A percentile compares a stretch with the other conserved stretches of the same genome.
Conservation (phyloP, 208 protist genomes). For the Leptomonas seymouri region DNA sequence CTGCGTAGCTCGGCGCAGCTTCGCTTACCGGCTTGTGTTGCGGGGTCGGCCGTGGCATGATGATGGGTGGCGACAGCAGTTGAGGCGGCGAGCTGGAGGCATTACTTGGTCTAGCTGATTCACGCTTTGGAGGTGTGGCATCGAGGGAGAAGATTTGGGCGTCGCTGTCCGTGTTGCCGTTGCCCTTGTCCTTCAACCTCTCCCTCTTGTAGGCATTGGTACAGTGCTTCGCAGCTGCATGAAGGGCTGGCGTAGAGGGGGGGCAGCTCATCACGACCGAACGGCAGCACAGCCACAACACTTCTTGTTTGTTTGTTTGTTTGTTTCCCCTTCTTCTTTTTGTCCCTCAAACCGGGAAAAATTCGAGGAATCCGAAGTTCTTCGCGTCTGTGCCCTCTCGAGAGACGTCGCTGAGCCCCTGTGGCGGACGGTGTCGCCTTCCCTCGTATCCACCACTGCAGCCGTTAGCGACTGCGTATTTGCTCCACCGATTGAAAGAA, state of each 20-base stretch:
- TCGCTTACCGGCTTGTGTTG: not conserved
- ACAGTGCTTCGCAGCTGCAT: not conserved
- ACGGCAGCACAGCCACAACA: not conserved
- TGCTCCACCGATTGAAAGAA: too few species aligned
- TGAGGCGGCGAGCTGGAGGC: not conserved
- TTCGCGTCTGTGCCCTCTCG: too few species aligned
- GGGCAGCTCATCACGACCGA: conserved; percentile 5
- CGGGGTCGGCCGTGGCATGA: not conserved
- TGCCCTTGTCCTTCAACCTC: not conserved
- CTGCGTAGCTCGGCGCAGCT: conserved; percentile 1
- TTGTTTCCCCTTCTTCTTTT: not conserved
- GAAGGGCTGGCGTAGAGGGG: not conserved
- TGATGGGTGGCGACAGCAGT: not conserved
- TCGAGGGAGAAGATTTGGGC: not conserved
- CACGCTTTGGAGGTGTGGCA: not conserved
- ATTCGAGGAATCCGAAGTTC: too few species aligned
- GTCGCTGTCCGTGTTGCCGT: not conserved
- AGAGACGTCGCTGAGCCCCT: too few species aligned
- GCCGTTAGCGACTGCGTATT: too few species aligned
- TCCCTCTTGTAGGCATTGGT: not conserved
- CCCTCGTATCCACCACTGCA: too few species aligned
- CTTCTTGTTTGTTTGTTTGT: not conserved
- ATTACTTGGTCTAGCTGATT: too few species aligned
- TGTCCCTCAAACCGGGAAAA: too few species aligned
- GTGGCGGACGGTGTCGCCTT: too few species aligned